Evolutionary conservation across 176 grass and related monocot genomes (phyloP), one percentile per base, ranked within the genome.

Genomic region (Oryza punctata): DNA sequence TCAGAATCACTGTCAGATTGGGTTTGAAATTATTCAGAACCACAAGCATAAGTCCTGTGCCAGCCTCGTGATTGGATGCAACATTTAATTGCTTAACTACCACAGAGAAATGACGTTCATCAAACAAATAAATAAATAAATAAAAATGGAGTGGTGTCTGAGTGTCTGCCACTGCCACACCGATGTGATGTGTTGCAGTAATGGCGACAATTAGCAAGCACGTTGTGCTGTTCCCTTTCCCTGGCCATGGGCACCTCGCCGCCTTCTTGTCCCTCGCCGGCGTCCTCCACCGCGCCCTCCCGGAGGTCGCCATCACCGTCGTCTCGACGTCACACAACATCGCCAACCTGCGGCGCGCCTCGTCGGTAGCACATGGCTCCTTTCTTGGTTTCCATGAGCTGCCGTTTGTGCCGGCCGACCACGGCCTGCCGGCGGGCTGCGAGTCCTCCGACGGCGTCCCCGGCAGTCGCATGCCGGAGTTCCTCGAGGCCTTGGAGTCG

Each of bases 191-290:
- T 32, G 32, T 32, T 32, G 45, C 47, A 50, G 47, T 50, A 59
- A 59, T 21, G 52, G 7, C 52, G 19, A 6, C 52, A 7, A n/a
- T 6, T 27, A 54, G 44, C 64, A 84, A 67, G 27, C 19, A 69
- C 60, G 54, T 67, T 25, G n/a, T 81, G 59, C 33, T 82, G 37
- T 82, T 86, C 73, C 73, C 79, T 16, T 90, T 74, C 63, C 79
- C 59, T 5, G 84, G 63, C 9, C 84, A 80, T 12, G 84, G 84
- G 16, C 84, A 91, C 73, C 37, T 45, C 79, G 40, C 19, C 13
- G 37, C 70, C n/a, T 87, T 90, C 33, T 61, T 90, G 54, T 32
- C 79, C 13, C 9, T 90, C 4, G 84, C 88, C 59, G 41, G 72
- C 27, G 45, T 69, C 49, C 73, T 90, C 79, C 60, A 21, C 54